Conservation (phyloP, 352 stramenopile species). For the Pythium folliculosum region DNA sequence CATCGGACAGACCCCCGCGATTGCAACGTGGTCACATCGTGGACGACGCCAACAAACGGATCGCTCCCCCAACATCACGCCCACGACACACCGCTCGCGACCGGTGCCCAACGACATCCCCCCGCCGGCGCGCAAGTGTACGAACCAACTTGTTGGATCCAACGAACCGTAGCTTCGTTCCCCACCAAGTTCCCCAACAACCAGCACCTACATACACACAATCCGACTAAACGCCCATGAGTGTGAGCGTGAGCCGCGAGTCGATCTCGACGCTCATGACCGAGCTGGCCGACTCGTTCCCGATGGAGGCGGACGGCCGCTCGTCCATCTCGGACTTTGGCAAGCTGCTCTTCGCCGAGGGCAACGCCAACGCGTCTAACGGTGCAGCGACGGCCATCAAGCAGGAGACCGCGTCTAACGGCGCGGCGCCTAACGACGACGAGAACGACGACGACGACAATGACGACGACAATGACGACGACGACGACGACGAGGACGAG, state of each 20-base stretch:
- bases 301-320: slow-evolving; percentile 71
- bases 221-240: slow-evolving; percentile 35
- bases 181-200: not conserved
- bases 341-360: slow-evolving; percentile 84
- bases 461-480: slow-evolving; percentile 25
- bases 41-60: slow-evolving; percentile 1
- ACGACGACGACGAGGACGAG: slow-evolving; percentile 22
- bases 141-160: too few relatives aligned
- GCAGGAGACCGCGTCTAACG: slow-evolving; percentile 5
- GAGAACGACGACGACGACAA: slow-evolving; percentile 23
- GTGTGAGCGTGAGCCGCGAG: slow-evolving; percentile 78
- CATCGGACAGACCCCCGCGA: not conserved
- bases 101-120: not conserved
- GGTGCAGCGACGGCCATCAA: not conserved
- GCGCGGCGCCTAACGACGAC: slow-evolving; percentile 4
- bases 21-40: not conserved
- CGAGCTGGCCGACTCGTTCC: slow-evolving; percentile 81
- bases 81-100: not conserved
- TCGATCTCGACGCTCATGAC: slow-evolving; percentile 88
- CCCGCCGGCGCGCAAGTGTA: not conserved
- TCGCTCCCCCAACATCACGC: not conserved
- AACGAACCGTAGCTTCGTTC: too few relatives aligned
- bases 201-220: slow-evolving; percentile 1
- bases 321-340: slow-evolving; percentile 87
- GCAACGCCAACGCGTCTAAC: slow-evolving; percentile 28